These are phyloP conservation scores for Moesziomyces parantarcticus DNA, from an alignment of 1,284 basidiomycete species.

Conservation along the genomic window DNA sequence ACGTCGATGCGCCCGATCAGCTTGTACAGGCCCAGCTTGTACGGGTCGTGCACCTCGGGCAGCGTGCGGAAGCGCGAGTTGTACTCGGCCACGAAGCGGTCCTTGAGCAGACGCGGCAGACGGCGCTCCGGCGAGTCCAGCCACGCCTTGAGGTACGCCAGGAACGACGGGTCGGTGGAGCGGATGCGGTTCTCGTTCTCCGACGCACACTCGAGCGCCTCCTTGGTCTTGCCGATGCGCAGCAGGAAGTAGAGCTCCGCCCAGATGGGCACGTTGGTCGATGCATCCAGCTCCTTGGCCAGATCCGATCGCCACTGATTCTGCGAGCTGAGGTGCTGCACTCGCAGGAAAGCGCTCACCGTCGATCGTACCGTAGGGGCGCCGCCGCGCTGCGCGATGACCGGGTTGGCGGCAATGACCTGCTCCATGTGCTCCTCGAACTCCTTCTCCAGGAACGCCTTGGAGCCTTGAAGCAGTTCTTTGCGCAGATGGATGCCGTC, in stretches of 20 bases:
- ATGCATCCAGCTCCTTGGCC: slow-evolving; percentile 52
- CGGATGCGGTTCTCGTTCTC: slow-evolving; percentile 81
- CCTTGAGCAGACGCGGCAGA: slow-evolving; percentile 70
- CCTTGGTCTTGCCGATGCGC: slow-evolving; percentile 82
- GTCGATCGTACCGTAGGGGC: slow-evolving; percentile 90
- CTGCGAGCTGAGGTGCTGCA: slow-evolving; percentile 57
- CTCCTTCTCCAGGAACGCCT: slow-evolving; percentile 81
- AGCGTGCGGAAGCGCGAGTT: slow-evolving; percentile 80
- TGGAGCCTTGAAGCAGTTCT: slow-evolving; percentile 78
- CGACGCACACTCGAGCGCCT: slow-evolving; percentile 78
- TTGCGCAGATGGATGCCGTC: slow-evolving; percentile 61
- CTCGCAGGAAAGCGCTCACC: slow-evolving; percentile 70
- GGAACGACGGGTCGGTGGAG: slow-evolving; percentile 83
- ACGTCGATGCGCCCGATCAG: slow-evolving; percentile 93
- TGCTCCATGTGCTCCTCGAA: slow-evolving; percentile 82
- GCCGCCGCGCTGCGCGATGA: slow-evolving; percentile 88
- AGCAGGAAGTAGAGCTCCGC: slow-evolving; percentile 90
- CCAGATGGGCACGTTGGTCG: slow-evolving; percentile 77
- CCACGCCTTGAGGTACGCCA: slow-evolving; percentile 86
- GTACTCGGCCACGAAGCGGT: slow-evolving; percentile 86
- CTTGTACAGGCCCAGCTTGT: slow-evolving; percentile 95
- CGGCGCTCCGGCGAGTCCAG: slow-evolving; percentile 71
- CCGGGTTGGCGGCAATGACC: slow-evolving; percentile 82
- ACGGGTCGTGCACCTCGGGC: slow-evolving; percentile 78
- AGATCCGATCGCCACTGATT: slow-evolving; percentile 59